Conservation (phyloP, 257 asterid genomes). For the Solanum rostratum region DNA sequence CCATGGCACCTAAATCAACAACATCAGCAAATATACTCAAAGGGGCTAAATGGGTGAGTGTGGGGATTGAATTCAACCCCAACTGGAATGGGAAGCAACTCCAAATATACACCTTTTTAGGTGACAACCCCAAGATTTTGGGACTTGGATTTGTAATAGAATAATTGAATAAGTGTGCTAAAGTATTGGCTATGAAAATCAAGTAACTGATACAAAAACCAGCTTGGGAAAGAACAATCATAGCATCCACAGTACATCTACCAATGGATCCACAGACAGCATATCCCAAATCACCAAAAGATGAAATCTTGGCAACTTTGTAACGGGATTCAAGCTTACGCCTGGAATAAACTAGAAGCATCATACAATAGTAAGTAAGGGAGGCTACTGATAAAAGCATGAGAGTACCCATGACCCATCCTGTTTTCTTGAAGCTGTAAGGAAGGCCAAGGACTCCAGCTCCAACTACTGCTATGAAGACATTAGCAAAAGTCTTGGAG, state of each 20-base stretch:
- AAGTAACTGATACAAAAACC: neutral
- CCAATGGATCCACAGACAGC: neutral
- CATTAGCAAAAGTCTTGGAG: neutral
- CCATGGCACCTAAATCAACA: constrained; percentile 4
- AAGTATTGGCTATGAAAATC: neutral
- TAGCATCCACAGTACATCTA: neutral
- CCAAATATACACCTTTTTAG: neutral
- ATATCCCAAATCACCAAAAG: constrained; percentile 4
- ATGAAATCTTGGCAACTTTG: neutral
- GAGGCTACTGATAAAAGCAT: neutral
- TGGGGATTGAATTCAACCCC: neutral
- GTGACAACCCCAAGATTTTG: neutral
- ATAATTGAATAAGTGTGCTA: neutral
- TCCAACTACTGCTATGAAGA: constrained; percentile 1
- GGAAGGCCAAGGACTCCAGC: constrained; percentile 7
- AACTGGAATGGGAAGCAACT: neutral
- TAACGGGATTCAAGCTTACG: neutral
- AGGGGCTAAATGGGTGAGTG: neutral
- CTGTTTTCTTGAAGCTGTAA: neutral
- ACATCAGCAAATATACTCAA: constrained; percentile 4
- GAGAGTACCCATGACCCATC: neutral
- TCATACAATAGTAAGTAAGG: neutral
- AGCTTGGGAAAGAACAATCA: constrained; percentile 1
- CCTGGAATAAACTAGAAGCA: neutral
- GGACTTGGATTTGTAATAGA: neutral